These are phyloP conservation scores for Trypanosoma theileri DNA, from an alignment of 208 protist species.

Conservation along the genomic window DNA sequence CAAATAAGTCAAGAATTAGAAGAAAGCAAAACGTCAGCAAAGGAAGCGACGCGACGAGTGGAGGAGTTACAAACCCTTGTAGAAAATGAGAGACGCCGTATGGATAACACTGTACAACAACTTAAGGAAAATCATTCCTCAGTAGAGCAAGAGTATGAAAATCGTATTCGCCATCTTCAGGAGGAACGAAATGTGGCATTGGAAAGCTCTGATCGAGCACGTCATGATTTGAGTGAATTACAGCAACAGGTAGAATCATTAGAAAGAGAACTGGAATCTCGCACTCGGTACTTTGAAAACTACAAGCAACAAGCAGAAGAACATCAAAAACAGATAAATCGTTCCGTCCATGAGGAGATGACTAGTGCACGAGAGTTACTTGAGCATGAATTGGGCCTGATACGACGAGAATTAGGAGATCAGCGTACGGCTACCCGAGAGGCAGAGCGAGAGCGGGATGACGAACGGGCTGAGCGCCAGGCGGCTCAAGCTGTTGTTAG, in stretches of 20 bases:
- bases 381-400: constrained; percentile 39
- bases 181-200: constrained; percentile 32
- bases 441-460: constrained; percentile 44
- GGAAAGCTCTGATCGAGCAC: constrained; percentile 3
- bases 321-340: constrained; percentile 41
- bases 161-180: constrained; percentile 41
- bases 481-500: constrained; percentile 27
- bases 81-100: constrained; percentile 9
- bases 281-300: constrained; percentile 7
- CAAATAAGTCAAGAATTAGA: not conserved
- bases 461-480: constrained; percentile 35
- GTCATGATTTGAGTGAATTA: constrained; percentile 12
- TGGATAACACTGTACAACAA: constrained; percentile 9
- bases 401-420: constrained; percentile 21
- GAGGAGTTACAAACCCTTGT: constrained; percentile 13
- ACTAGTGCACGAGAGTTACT: constrained; percentile 30
- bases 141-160: constrained; percentile 44
- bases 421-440: constrained; percentile 1
- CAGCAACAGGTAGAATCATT: constrained; percentile 12
- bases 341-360: constrained; percentile 53
- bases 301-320: constrained; percentile 31
- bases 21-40: constrained; percentile 3
- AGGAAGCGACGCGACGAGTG: constrained; percentile 8
- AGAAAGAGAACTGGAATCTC: constrained; percentile 15
- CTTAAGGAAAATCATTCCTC: constrained; percentile 12